Conservation (phyloP, 1,139 yeast species). For the Ogataea hybrid region DNA sequence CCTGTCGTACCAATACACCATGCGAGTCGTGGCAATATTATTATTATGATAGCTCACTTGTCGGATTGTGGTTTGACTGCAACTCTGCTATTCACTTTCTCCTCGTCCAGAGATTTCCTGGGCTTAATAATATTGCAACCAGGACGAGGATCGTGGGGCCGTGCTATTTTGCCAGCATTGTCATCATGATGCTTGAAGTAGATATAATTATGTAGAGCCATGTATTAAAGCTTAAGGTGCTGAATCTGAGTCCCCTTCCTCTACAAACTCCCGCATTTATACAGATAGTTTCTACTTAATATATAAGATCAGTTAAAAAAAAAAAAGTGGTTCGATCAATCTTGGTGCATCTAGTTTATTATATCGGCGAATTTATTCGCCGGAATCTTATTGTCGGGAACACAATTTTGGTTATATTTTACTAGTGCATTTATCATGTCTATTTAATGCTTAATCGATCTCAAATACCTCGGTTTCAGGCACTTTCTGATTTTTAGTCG, state of each 20-base stretch:
- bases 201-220: slow-evolving; percentile 49
- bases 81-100: not conserved
- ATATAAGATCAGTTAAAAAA: not conserved
- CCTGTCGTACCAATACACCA: not conserved
- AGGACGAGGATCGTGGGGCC: slow-evolving; percentile 32
- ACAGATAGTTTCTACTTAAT: not conserved
- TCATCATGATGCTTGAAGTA: slow-evolving; percentile 40
- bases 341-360: not conserved
- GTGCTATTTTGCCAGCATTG: slow-evolving; percentile 33
- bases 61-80: not conserved
- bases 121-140: not conserved
- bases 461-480: slow-evolving; percentile 3
- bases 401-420: too few species aligned
- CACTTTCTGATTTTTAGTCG: not conserved
- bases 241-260: not conserved
- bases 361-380: not conserved
- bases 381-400: not conserved
- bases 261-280: too few species aligned
- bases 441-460: slow-evolving; percentile 3
- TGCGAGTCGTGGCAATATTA: too few species aligned
- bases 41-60: too few species aligned
- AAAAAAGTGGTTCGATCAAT: slow-evolving; percentile 7
- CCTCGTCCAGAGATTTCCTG: not conserved
- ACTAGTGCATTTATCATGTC: slow-evolving; percentile 2
- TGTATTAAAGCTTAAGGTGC: slow-evolving; percentile 14